phyloP scores from a whole-genome alignment of 2,329 filamentous ascomycete genomes.

The Fusarium longipes region DNA sequence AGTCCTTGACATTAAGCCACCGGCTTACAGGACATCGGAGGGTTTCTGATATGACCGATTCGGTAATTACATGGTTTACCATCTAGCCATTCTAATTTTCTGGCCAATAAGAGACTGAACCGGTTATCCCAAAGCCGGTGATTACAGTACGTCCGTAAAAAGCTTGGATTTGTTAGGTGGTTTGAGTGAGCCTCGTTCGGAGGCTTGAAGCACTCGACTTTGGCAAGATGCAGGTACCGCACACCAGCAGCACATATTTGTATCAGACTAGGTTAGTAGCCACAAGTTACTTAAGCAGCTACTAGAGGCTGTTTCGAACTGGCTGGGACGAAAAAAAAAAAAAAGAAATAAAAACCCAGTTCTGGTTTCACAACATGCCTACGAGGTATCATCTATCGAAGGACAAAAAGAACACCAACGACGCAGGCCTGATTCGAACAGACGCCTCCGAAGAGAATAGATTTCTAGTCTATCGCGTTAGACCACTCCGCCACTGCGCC shows the following conservation, averaged over 20 bases:
- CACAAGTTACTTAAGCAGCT: too few species aligned
- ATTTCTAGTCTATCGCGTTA: slow-evolving; percentile 11
- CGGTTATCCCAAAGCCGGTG: not conserved
- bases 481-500: slow-evolving; percentile 10
- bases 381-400: not conserved
- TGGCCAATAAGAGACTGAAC: not conserved
- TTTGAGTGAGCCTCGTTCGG: not conserved
- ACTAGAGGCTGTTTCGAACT: too few species aligned
- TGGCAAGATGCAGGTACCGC: too few species aligned
- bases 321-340: too few species aligned
- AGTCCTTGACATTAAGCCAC: not conserved
- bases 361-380: too few species aligned
- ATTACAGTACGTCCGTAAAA: too few species aligned
- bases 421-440: slow-evolving; percentile 11
- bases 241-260: too few species aligned
- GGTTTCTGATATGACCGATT: not conserved
- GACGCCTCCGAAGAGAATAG: slow-evolving; percentile 11
- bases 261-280: too few species aligned
- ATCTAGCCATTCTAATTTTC: not conserved
- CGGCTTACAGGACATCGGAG: not conserved
- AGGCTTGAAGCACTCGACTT: too few species aligned
- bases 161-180: not conserved
- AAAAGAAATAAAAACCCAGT: too few species aligned
- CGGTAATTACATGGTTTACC: not conserved
- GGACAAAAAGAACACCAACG: not conserved